Evolutionary conservation across 225 moss, liverwort and hornwort genomes (phyloP).

Genomic region (Physcomitrium patens): DNA sequence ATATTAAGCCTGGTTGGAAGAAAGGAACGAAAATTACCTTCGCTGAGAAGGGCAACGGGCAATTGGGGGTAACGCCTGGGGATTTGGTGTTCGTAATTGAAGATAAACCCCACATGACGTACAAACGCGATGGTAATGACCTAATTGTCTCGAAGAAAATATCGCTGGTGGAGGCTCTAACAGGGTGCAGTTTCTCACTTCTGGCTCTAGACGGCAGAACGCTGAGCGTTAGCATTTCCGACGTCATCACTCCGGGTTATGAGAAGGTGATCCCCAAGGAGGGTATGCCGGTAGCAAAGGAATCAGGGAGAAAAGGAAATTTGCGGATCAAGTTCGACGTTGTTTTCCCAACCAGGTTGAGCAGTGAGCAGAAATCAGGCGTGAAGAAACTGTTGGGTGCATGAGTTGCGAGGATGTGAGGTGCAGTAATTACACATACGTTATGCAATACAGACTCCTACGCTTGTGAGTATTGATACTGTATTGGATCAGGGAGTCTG

Average conservation of each 20-base stretch:
- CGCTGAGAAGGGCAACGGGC: conserved; percentile 98
- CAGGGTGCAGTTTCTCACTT: conserved; percentile 85
- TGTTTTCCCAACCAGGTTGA: conserved; percentile 88
- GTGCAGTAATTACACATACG: too few relatives aligned
- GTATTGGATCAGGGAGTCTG: too few relatives aligned
- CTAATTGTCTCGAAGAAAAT: conserved; percentile 93
- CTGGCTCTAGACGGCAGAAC: conserved; percentile 87
- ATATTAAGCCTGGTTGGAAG: conserved; percentile 99
- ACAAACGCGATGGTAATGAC: conserved; percentile 98
- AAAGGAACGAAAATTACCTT: conserved; percentile 98
- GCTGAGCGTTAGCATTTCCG: conserved; percentile 71
- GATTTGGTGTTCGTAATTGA: conserved; percentile 99
- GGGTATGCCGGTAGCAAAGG: conserved; percentile 99
- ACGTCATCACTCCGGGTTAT: conserved; percentile 77
- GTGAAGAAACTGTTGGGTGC: conserved; percentile 81
- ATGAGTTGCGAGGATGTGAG: too few relatives aligned
- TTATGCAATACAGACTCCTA: too few relatives aligned
- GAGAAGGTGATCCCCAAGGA: conserved; percentile 94
- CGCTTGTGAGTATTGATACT: too few relatives aligned
- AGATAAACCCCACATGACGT: conserved; percentile 86
- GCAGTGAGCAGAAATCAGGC: conserved; percentile 78
- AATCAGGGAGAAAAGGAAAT: conserved; percentile 86
- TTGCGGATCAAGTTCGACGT: conserved; percentile 94
- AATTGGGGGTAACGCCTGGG: conserved; percentile 86
- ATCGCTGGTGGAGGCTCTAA: conserved; percentile 77